Evolutionary conservation across 257 asterid genomes (phyloP), one percentile per base, ranked within the genome.

Genomic region (Scutellaria baicalensis): DNA sequence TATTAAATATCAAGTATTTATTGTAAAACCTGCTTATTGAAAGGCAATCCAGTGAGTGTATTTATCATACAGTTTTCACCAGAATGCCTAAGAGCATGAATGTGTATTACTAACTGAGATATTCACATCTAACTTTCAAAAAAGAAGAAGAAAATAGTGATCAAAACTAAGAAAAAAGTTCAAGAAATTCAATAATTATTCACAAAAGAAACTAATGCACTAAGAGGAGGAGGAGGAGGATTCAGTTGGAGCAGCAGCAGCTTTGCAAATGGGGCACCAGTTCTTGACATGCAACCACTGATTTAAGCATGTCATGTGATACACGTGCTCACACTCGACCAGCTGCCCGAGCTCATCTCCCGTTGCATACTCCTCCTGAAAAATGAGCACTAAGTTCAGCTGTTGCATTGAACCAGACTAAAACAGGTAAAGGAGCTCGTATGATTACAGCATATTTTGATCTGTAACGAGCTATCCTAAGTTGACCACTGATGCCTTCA

Each of bases 261-360:
- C 76, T 87, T 93, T 93, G 91, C 99, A 93, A 57, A 93, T 77
- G 8, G 99, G 99, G 80, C 99, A 93, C 96, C 97, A 91, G 82
- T 91, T 93, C 88, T 93, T 93, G 38, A 84, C 70, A 77, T 78
- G 79, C 69, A 93, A 49, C 99, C 99, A 93, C 54, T 91, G 85
- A 49, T 58, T 59, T 68, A 93, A 75, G 81, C 99, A 93, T 3
- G 6, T 36, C n/a, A 72, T 55, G 57, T 93, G 99, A 74, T 69
- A 91, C 8, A 82, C 87, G 63, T 93, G 99, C 20, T 73, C 74
- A 74, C 99, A 93, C 18, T 68, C 84, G 50, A 82, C 85, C 77
- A 91, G 69, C 79, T 78, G 81, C 74, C 96, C 99, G 0, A 85
- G 72, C 76, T 83, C 89, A 63, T 91, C 96, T 27, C 89, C 97